A percentile compares a stretch with the other conserved stretches of the same genome.
Evolutionary conservation across 2,329 filamentous ascomycete genomes (phyloP).

Genomic region (Ophiostoma populinum): DNA sequence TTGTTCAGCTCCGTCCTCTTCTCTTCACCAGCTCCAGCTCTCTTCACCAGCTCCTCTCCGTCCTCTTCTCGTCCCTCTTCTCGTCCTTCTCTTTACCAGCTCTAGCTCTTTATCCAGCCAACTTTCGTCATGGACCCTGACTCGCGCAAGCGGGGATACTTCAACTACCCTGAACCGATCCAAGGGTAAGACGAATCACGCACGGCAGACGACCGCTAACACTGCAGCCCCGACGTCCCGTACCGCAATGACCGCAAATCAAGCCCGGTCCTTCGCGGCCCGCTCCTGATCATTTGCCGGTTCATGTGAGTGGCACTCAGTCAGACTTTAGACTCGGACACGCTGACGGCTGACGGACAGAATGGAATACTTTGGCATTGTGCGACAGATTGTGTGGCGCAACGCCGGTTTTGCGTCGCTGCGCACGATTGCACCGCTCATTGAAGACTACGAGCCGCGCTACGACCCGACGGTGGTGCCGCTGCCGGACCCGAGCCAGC

Average conservation of each 20-base stretch:
- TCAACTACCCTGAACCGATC: constrained; percentile 22
- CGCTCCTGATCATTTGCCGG: constrained; percentile 32
- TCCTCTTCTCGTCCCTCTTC: background rate
- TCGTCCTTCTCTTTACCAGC: background rate
- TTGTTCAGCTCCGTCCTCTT: background rate
- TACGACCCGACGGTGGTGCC: constrained; percentile 30
- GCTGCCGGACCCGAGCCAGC: constrained; percentile 25
- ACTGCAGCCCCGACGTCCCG: constrained; percentile 19
- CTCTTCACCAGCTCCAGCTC: background rate
- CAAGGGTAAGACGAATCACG: constrained; percentile 15
- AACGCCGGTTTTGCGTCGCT: constrained; percentile 47
- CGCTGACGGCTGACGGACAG: constrained; percentile 18
- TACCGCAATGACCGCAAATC: constrained; percentile 29
- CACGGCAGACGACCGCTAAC: background rate
- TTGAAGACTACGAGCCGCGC: constrained; percentile 33
- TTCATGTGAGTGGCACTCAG: constrained; percentile 27
- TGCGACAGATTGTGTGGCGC: constrained; percentile 40
- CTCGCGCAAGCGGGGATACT: constrained; percentile 12
- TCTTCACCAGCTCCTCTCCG: background rate
- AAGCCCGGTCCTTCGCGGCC: constrained; percentile 42
- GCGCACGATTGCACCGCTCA: constrained; percentile 29
- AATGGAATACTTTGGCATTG: constrained; percentile 34
- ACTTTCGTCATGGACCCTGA: constrained; percentile 10
- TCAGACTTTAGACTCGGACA: background rate
- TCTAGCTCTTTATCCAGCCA: background rate